Evolutionary conservation across 257 asterid genomes (phyloP), one percentile per base, ranked within the genome.

Genomic region (Lithospermum erythrorhizon): DNA sequence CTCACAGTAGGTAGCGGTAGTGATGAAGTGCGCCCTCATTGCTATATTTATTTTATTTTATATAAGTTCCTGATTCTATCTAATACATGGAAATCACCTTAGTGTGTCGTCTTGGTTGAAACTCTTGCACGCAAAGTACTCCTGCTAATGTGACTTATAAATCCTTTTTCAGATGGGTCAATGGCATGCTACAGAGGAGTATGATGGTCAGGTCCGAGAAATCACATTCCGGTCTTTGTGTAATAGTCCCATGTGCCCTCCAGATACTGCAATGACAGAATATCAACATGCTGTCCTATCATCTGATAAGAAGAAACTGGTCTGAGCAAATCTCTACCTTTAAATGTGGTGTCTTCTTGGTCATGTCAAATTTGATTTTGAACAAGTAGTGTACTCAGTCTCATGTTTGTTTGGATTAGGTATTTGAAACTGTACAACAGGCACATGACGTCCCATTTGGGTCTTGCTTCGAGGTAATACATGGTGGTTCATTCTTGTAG

Each of bases 371-470:
- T 22, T 52, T 8, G 16, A 62, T 58, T 25, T 21, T 37, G 48
- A 55, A 61, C 18, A 62, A n/a, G 61, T 37, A 48, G 21, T 53
- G 61, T 18, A 8, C 37, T 45, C 27, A 7, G 21, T 30, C n/a
- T 8, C 18, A 24, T 17, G 13, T 55, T 7, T 48, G 55, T 69
- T 62, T 55, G 27, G 63, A 9, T 23, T 70, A 90, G 97, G 94
- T 85, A 70, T 85, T 90, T 70, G 98, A 90, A 86, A 83, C 87
- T 41, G 72, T 78, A 75, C 96, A 85, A 67, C 91, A 85, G 81
- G 83, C 98, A 19, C 93, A 83, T 75, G 96, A 86, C 68, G 95
- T 90, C 68, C 96, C 98, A n/a, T 90, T 90, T 69, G 96, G 96
- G 21, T 83, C 98, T 27, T 90, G 67, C 69, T 90, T 90, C 71